Base-by-base conservation (phyloP, 1,139 yeast species). In the Debaryomycetaceae sp. region DNA sequence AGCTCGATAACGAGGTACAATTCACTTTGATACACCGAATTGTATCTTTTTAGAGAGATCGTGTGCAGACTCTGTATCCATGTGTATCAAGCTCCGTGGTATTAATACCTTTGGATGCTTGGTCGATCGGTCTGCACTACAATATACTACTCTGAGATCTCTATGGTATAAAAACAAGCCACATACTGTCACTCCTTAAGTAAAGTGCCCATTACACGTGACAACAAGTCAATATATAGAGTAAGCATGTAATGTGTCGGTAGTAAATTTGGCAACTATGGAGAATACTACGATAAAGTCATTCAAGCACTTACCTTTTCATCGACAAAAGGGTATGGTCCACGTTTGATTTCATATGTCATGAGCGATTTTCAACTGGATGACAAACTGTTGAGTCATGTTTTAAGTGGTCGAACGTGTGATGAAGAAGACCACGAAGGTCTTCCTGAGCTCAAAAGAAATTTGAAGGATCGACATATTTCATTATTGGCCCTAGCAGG, bases 401-500 rank as follows among this genome's bases (percentile, higher is more conserved):
- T 42, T 20, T 37, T 46, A 62, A 24, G 42, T 52, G 4, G 45
- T 8, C 31, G 31, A 27, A 27, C 31, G 31, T 27, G 11, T 27
- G 31, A 27, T 27, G 31, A 11, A 6, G 31, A 27, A 8, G 31
- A 27, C 31, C 31, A 4, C 3, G 31, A 27, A 11, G 11, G 31
- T 27, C 11, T 27, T 27, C 31, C 8, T 8, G 31, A 43, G 22
- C 54, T 70, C 40, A 65, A 70, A 45, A 56, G 74, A 38, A 61
- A 60, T 14, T 59, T 72, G n/a, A 72, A 72, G 47, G 72, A 70
- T 49, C 61, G 78, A 42, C 79, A 71, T 56, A 62, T 68, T 39
- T 68, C 76, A 5, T 60, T 78, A 45, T 64, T 78, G 42, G 81
- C 81, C 2, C 58, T 78, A 14, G 81, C 80, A 3, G 83, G 83